A percentile compares a stretch with the other conserved stretches of the same genome.
Evolutionary conservation across 2,329 filamentous ascomycete species (phyloP).

Genomic region (Hymenoscyphus fraxineus): DNA sequence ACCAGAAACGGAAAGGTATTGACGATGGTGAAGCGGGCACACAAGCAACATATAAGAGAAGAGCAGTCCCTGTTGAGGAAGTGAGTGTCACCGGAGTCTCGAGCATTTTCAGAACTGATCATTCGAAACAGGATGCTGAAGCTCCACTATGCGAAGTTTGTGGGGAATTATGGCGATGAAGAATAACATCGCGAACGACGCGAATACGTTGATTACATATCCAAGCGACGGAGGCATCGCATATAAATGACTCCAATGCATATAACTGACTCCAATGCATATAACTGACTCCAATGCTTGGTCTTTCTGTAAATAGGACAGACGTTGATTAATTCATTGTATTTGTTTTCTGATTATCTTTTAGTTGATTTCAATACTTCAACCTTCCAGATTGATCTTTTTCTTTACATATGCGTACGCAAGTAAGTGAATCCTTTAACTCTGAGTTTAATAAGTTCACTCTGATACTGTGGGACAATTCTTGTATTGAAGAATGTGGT

Average conservation of each 20-base stretch:
- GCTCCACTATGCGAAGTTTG: neutral
- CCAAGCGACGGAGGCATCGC: neutral
- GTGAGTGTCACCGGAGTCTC: neutral
- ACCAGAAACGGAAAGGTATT: neutral
- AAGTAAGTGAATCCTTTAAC: too few relatives aligned
- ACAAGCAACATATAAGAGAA: neutral
- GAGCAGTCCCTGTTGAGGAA: neutral
- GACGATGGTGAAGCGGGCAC: neutral
- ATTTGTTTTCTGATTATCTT: too few relatives aligned
- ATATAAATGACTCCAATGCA: neutral
- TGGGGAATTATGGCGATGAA: neutral
- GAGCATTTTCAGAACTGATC: neutral
- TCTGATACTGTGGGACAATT: too few relatives aligned
- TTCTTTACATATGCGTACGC: too few relatives aligned
- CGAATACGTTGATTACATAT: neutral
- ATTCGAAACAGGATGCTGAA: neutral
- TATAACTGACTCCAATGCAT: neutral
- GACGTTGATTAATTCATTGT: too few relatives aligned
- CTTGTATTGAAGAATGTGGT: too few relatives aligned
- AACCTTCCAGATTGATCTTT: too few relatives aligned
- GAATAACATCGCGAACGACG: neutral
- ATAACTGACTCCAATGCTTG: neutral
- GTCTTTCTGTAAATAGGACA: too few relatives aligned
- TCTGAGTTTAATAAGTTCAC: too few relatives aligned
- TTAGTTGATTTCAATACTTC: too few relatives aligned